phyloP scores from a whole-genome alignment of 2,329 filamentous ascomycete genomes.

The Ceratocystis destructans region DNA sequence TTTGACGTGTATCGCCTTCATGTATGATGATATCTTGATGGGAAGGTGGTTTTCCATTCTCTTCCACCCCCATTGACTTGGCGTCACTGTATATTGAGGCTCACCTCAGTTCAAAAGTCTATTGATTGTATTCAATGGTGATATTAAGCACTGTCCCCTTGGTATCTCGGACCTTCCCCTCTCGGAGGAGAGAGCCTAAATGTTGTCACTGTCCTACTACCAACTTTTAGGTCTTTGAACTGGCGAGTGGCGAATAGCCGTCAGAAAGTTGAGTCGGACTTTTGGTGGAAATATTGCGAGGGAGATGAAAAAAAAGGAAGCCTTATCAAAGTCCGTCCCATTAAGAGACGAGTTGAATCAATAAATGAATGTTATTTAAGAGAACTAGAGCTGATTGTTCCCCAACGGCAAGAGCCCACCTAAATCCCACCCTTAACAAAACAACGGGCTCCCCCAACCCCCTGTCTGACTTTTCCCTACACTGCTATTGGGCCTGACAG shows the following conservation, averaged over 20 bases:
- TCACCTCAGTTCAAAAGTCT: neutral
- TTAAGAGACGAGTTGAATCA: neutral
- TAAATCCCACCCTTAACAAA: slow-evolving; percentile 13
- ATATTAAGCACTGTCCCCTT: neutral
- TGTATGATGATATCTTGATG: too few species aligned
- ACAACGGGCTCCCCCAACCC: slow-evolving; percentile 13
- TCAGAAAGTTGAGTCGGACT: neutral
- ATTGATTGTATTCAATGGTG: neutral
- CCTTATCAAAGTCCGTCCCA: neutral
- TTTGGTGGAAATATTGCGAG: neutral
- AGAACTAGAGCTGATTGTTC: slow-evolving; percentile 5
- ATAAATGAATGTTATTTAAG: neutral
- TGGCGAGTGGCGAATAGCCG: neutral
- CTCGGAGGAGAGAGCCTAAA: neutral
- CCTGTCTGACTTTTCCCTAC: slow-evolving; percentile 1
- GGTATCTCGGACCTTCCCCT: slow-evolving; percentile 1
- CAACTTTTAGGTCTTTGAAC: neutral
- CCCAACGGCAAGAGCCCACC: slow-evolving; percentile 16
- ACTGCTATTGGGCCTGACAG: neutral
- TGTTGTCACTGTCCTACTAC: neutral
- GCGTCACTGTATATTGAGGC: neutral
- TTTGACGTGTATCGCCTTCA: neutral
- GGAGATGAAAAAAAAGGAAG: neutral
- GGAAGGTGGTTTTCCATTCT: too few species aligned
- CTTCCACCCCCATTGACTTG: neutral